Conservation (phyloP, 768 basidiomycete genomes). For the Suillus subalutaceus region DNA sequence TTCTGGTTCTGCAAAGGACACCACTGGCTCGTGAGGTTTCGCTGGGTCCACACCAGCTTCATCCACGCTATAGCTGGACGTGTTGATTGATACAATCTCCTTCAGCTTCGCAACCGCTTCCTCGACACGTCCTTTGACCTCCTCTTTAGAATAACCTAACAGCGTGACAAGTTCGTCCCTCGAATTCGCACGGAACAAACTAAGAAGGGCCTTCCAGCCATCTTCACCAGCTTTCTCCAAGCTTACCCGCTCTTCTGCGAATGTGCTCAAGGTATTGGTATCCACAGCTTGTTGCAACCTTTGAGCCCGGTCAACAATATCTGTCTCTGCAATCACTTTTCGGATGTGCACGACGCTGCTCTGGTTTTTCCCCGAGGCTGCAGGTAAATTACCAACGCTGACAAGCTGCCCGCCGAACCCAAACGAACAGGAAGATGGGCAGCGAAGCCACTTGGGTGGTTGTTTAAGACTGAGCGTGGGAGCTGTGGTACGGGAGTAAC, state of each 20-base stretch:
- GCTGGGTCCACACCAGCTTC: constrained; percentile 46
- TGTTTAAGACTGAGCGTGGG: constrained; percentile 83
- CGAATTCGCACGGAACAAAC: constrained; percentile 87
- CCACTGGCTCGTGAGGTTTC: constrained; percentile 70
- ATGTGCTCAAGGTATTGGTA: constrained; percentile 56
- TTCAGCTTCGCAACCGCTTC: constrained; percentile 82
- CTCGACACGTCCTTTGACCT: constrained; percentile 76
- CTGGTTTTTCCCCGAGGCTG: constrained; percentile 77
- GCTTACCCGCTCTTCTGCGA: constrained; percentile 62
- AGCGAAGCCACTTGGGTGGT: constrained; percentile 95
- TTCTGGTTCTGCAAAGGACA: constrained; percentile 84
- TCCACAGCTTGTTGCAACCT: constrained; percentile 67
- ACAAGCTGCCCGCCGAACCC: constrained; percentile 92
- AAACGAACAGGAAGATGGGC: constrained; percentile 80
- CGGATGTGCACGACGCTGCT: constrained; percentile 81
- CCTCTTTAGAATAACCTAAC: constrained; percentile 90
- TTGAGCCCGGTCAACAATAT: constrained; percentile 73
- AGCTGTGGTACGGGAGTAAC: constrained; percentile 52
- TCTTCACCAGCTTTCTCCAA: constrained; percentile 42
- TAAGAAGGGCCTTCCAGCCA: constrained; percentile 87
- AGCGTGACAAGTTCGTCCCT: constrained; percentile 88
- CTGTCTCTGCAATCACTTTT: constrained; percentile 74
- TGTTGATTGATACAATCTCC: constrained; percentile 34
- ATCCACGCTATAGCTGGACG: constrained; percentile 35
- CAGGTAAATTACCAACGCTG: constrained; percentile 75